These are phyloP conservation scores for Moricandia arvensis DNA, from an alignment of 345 rosid species.

Conservation along the genomic window DNA sequence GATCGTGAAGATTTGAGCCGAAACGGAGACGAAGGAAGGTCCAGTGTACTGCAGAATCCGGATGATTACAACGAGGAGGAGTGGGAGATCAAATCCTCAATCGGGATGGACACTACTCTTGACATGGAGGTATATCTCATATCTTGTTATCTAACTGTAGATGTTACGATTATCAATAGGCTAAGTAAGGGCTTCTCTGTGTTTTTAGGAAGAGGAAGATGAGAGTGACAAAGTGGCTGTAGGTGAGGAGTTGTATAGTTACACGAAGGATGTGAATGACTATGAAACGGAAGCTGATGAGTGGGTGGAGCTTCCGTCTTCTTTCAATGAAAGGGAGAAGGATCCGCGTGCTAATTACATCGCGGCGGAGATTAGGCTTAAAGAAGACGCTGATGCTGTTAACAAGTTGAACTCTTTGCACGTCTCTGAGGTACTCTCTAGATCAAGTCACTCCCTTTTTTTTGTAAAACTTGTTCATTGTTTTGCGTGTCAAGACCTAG, in stretches of 20 bases:
- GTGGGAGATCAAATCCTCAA: conserved; percentile 70
- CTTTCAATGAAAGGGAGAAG: conserved; percentile 44
- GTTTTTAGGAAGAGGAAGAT: conserved; percentile 80
- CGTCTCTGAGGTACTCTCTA: conserved; percentile 46
- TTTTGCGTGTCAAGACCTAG: too few species aligned
- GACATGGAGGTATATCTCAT: conserved; percentile 55
- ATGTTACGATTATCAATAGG: not conserved
- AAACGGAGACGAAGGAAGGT: conserved; percentile 19
- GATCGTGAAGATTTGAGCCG: conserved; percentile 40
- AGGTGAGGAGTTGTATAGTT: not conserved
- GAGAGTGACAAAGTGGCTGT: conserved; percentile 7
- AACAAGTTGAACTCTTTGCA: conserved; percentile 47
- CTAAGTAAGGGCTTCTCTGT: not conserved
- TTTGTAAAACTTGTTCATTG: not conserved
- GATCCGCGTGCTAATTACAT: conserved; percentile 76
- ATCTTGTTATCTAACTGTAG: not conserved
- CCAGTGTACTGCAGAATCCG: conserved; percentile 36
- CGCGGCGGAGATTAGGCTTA: conserved; percentile 66
- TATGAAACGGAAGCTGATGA: conserved; percentile 53
- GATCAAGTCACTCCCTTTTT: not conserved
- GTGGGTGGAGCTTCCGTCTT: conserved; percentile 39
- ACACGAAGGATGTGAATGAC: conserved; percentile 48
- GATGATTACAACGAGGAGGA: conserved; percentile 59
- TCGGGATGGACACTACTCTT: conserved; percentile 70
- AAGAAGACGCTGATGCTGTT: conserved; percentile 76